Percentiles rank a stretch among this genome's conserved stretches.
These are phyloP conservation scores for Acephala macrosclerotiorum DNA, from an alignment of 2,329 filamentous ascomycete species.

Conservation along the genomic window DNA sequence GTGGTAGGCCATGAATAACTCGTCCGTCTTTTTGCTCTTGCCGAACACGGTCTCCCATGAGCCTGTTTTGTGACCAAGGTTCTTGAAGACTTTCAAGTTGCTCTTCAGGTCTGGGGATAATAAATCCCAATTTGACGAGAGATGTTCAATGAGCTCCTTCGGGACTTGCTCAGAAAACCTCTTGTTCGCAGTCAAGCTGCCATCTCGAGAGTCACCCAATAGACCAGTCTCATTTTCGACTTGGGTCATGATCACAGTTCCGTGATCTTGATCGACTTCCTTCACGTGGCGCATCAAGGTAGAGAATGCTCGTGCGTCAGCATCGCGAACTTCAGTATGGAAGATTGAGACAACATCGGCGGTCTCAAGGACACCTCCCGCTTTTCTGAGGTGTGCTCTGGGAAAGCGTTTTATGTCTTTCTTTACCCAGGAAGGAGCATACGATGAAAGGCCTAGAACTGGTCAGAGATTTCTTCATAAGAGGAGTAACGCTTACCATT, in stretches of 20 bases:
- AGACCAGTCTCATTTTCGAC: slow-evolving; percentile 64
- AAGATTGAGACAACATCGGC: slow-evolving; percentile 49
- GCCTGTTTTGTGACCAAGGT: slow-evolving; percentile 1
- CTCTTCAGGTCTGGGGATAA: slow-evolving; percentile 36
- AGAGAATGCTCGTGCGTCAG: slow-evolving; percentile 50
- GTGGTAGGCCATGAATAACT: slow-evolving; percentile 57
- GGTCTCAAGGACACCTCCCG: slow-evolving; percentile 38
- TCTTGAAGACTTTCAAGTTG: slow-evolving; percentile 22
- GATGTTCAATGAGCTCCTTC: slow-evolving; percentile 45
- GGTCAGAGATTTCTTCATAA: background rate
- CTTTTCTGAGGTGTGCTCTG: slow-evolving; percentile 39
- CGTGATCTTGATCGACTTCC: slow-evolving; percentile 53
- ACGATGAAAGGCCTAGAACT: slow-evolving; percentile 45
- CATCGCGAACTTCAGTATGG: slow-evolving; percentile 44
- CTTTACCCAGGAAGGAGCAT: slow-evolving; percentile 50
- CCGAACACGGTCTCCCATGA: slow-evolving; percentile 52
- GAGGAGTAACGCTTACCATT: slow-evolving; percentile 46
- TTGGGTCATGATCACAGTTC: slow-evolving; percentile 62
- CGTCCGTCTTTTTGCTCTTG: slow-evolving; percentile 47
- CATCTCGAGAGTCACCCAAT: slow-evolving; percentile 59
- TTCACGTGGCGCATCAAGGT: slow-evolving; percentile 50
- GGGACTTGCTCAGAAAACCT: slow-evolving; percentile 50
- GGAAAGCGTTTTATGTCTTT: slow-evolving; percentile 44
- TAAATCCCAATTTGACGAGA: slow-evolving; percentile 38
- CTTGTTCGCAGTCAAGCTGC: slow-evolving; percentile 50